phyloP scores from a whole-genome alignment of 179 eudicot genomes.

The Actinidia chinensis region DNA sequence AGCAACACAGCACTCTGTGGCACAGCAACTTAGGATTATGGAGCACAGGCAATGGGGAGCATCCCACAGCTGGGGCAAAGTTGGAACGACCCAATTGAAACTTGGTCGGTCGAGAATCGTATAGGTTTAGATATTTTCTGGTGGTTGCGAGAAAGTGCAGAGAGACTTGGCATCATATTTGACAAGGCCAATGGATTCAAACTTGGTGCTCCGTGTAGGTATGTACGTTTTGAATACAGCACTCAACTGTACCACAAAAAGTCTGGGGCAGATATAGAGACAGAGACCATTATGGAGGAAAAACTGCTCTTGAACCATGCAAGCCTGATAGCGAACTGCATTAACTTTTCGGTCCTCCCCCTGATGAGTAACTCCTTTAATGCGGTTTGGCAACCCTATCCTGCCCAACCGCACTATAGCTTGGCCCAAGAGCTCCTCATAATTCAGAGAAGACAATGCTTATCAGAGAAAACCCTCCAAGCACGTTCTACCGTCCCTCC shows the following conservation, averaged over 20 bases:
- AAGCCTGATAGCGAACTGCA: slow-evolving; percentile 70
- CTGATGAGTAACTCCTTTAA: slow-evolving; percentile 36
- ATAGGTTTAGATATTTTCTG: slow-evolving; percentile 58
- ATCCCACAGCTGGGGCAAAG: slow-evolving; percentile 68
- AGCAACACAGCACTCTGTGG: slow-evolving; percentile 61
- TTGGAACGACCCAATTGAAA: slow-evolving; percentile 57
- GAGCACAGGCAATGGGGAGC: slow-evolving; percentile 52
- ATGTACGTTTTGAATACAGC: slow-evolving; percentile 58
- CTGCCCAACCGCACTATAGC: slow-evolving; percentile 98
- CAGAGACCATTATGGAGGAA: slow-evolving; percentile 77
- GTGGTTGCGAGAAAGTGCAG: slow-evolving; percentile 70
- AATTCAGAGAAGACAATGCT: slow-evolving; percentile 46
- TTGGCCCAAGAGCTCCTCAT: slow-evolving; percentile 75
- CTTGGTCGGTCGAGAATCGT: slow-evolving; percentile 59
- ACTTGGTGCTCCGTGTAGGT: slow-evolving; percentile 76
- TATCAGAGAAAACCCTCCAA: slow-evolving; percentile 56
- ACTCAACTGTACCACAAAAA: slow-evolving; percentile 73
- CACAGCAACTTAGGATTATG: slow-evolving; percentile 51
- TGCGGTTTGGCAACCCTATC: slow-evolving; percentile 85
- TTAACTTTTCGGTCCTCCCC: slow-evolving; percentile 54
- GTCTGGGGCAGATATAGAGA: slow-evolving; percentile 64
- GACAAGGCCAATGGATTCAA: slow-evolving; percentile 77
- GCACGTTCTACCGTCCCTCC: slow-evolving; percentile 57
- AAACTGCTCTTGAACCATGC: slow-evolving; percentile 55
- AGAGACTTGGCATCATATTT: slow-evolving; percentile 60